phyloP scores from a whole-genome alignment of 805 yeast species.

The Millerozyma miso region DNA sequence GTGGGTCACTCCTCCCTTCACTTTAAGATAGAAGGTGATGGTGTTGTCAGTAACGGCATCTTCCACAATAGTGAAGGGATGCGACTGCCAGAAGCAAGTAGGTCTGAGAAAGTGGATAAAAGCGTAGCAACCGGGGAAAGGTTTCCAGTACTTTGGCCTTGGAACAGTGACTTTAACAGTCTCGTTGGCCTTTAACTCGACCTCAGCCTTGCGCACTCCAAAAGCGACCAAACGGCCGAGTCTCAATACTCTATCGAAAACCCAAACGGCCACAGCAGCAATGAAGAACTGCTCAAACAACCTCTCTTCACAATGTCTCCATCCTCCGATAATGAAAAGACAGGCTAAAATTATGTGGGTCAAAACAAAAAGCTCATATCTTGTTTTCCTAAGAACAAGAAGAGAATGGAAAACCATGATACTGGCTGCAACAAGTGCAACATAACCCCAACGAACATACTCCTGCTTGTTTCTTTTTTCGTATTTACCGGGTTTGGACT shows the following conservation, averaged over 20 bases:
- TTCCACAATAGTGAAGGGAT: constrained; percentile 39
- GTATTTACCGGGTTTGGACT: constrained; percentile 24
- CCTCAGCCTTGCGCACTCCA: constrained; percentile 33
- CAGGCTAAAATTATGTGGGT: constrained; percentile 24
- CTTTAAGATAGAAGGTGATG: constrained; percentile 44
- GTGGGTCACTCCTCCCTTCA: constrained; percentile 37
- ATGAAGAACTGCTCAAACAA: constrained; percentile 19
- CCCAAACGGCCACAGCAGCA: constrained; percentile 35
- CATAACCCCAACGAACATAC: constrained; percentile 33
- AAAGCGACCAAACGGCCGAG: constrained; percentile 25
- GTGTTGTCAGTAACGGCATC: constrained; percentile 27
- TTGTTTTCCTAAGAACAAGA: constrained; percentile 58
- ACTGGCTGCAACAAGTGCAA: constrained; percentile 19
- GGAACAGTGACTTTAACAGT: constrained; percentile 44
- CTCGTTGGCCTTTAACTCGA: constrained; percentile 33
- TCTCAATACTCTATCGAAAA: constrained; percentile 30
- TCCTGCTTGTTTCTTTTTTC: constrained; percentile 19
- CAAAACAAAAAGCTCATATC: constrained; percentile 47
- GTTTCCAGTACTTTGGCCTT: constrained; percentile 45
- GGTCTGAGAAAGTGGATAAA: constrained; percentile 37
- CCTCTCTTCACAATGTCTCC: constrained; percentile 45
- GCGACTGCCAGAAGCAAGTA: constrained; percentile 42
- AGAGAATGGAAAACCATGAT: constrained; percentile 22
- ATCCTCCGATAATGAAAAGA: constrained; percentile 50
- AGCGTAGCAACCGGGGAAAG: constrained; percentile 38